Evolutionary conservation across 768 basidiomycete species (phyloP).

Genomic region (Phlebiopsis gigantea): DNA sequence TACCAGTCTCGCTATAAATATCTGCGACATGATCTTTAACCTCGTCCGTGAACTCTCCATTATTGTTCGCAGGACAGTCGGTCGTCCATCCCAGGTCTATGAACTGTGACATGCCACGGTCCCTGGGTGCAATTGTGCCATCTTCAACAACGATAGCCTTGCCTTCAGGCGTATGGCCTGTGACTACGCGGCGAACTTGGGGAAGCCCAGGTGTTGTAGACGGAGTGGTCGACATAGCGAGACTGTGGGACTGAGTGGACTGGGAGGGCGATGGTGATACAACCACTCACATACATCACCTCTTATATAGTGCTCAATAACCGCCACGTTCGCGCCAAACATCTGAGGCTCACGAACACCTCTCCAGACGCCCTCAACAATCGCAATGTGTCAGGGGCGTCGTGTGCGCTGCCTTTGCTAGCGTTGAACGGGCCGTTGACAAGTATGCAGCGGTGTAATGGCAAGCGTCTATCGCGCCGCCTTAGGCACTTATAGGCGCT

Average conservation of each 20-base stretch:
- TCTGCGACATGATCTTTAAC: slow-evolving; percentile 8
- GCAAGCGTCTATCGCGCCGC: no score
- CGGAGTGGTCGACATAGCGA: neutral
- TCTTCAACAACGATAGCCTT: slow-evolving; percentile 18
- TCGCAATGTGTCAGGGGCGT: neutral
- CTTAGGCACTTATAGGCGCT: no score
- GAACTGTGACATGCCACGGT: neutral
- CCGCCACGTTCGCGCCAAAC: neutral
- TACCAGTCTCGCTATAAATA: slow-evolving; percentile 11
- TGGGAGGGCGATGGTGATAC: no score
- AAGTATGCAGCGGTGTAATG: no score
- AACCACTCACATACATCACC: neutral
- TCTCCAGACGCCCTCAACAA: neutral
- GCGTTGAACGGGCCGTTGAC: neutral
- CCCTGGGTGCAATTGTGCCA: neutral
- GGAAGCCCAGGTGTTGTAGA: neutral
- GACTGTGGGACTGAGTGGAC: neutral
- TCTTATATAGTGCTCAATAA: neutral
- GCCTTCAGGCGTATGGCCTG: slow-evolving; percentile 17
- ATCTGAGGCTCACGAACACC: neutral
- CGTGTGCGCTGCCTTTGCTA: neutral
- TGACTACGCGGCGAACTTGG: slow-evolving; percentile 20
- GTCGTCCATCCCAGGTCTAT: slow-evolving; percentile 9
- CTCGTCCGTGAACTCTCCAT: slow-evolving; percentile 8
- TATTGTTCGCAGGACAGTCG: slow-evolving; percentile 5